Evolutionary conservation across 2,329 filamentous ascomycete species (phyloP).

Genomic region (Verticillium nonalfalfae): DNA sequence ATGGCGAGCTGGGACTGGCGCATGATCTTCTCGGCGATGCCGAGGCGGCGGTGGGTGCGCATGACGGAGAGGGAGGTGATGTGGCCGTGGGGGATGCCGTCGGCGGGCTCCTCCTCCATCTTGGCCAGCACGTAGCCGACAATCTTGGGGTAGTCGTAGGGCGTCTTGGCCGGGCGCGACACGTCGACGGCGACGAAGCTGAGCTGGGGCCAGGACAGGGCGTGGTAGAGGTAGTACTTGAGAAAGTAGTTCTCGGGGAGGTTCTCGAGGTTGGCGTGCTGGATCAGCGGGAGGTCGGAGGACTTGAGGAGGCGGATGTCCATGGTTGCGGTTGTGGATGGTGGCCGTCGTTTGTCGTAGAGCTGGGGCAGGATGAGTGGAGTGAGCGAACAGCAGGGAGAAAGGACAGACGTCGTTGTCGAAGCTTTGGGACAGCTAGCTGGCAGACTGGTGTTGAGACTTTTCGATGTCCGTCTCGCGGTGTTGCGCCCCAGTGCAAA

Average conservation of each 20-base stretch:
- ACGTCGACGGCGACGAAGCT: conserved; percentile 95
- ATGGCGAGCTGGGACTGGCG: conserved; percentile 91
- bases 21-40: conserved; percentile 97
- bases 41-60: conserved; percentile 85
- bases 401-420: no score
- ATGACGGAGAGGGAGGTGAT: conserved; percentile 95
- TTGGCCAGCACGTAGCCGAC: conserved; percentile 99
- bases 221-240: conserved; percentile 99
- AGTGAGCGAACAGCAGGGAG: no score
- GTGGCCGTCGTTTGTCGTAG: no score
- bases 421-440: neutral
- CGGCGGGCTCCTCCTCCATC: conserved; percentile 96
- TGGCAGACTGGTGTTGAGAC: neutral
- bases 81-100: conserved; percentile 89
- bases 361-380: no score
- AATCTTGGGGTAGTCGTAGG: conserved; percentile 91
- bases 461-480: neutral
- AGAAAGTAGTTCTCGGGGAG: conserved; percentile 99
- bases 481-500: no score
- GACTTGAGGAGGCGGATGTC: conserved; percentile 83
- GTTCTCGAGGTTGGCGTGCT: conserved; percentile 98
- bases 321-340: conserved; percentile 46
- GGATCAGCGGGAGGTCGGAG: conserved; percentile 83
- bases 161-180: conserved; percentile 67
- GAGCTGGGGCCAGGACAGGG: conserved; percentile 94